Conservation (phyloP, 345 rosid genomes). For the Salix koriyanagi region DNA sequence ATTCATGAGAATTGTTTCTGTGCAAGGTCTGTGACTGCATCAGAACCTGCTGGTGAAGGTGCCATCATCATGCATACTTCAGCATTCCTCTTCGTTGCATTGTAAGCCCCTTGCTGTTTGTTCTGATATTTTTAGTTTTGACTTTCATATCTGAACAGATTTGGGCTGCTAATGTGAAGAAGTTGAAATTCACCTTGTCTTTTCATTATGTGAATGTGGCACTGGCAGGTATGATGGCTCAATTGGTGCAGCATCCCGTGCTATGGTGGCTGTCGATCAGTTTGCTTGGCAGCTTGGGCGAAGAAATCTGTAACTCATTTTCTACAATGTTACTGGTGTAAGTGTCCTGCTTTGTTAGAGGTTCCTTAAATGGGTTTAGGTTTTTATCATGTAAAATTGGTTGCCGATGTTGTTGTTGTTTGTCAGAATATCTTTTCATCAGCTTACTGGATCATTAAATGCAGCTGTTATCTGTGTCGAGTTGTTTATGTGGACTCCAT, state of each 20-base stretch:
- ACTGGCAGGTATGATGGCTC: constrained; percentile 70
- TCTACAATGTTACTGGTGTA: not conserved
- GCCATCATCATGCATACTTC: constrained; percentile 70
- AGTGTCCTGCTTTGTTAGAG: not conserved
- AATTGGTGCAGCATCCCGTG: constrained; percentile 62
- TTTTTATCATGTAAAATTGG: not conserved
- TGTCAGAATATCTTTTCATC: no score
- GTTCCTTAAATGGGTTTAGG: not conserved
- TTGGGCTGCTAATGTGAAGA: not conserved
- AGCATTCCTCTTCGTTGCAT: constrained; percentile 55
- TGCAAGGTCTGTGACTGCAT: constrained; percentile 68
- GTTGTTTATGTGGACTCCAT: no score
- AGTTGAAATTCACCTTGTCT: not conserved
- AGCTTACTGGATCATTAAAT: not conserved
- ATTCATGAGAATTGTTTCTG: constrained; percentile 74
- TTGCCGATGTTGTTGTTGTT: no score
- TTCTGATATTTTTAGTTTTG: not conserved
- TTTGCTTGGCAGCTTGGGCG: constrained; percentile 41
- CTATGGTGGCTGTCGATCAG: constrained; percentile 69
- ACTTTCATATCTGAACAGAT: not conserved
- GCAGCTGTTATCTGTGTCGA: not conserved
- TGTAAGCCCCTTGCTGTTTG: constrained; percentile 41
- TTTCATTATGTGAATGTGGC: not conserved
- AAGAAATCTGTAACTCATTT: constrained; percentile 18
- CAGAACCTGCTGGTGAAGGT: constrained; percentile 74